Evolutionary conservation across 2,329 filamentous ascomycete species (phyloP).

Genomic region (Hirsutella thompsonii): DNA sequence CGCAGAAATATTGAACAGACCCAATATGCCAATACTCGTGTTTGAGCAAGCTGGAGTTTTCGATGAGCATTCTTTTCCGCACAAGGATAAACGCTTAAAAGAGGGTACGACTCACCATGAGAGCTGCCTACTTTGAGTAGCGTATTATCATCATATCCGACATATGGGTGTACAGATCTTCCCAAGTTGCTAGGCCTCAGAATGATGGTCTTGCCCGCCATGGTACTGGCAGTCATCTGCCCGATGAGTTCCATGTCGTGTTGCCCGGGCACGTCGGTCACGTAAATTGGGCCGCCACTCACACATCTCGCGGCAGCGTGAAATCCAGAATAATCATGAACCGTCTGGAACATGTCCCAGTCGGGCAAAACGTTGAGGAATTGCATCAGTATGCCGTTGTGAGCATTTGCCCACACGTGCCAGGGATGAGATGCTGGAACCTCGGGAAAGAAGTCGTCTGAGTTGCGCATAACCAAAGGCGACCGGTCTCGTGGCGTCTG

Average conservation of each 20-base stretch:
- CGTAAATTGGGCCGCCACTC: slow-evolving; percentile 84
- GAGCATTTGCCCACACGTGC: slow-evolving; percentile 91
- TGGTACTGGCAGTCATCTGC: slow-evolving; percentile 68
- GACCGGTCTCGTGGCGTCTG: slow-evolving; percentile 69
- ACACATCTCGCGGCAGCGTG: slow-evolving; percentile 86
- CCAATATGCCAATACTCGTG: slow-evolving; percentile 65
- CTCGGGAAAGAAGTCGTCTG: slow-evolving; percentile 83
- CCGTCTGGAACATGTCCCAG: slow-evolving; percentile 59
- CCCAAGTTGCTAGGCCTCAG: slow-evolving; percentile 67
- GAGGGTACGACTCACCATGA: slow-evolving; percentile 37
- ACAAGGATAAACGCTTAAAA: too few species aligned
- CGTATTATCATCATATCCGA: slow-evolving; percentile 57
- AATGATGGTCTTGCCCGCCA: slow-evolving; percentile 62
- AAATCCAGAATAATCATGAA: slow-evolving; percentile 59
- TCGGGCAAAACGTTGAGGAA: slow-evolving; percentile 82
- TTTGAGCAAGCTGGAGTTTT: slow-evolving; percentile 28
- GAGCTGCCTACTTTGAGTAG: slow-evolving; percentile 72
- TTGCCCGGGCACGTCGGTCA: slow-evolving; percentile 78
- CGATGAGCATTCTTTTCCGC: background rate
- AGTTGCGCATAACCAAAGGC: slow-evolving; percentile 67
- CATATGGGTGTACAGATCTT: slow-evolving; percentile 60
- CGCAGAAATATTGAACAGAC: slow-evolving; percentile 69
- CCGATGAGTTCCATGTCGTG: slow-evolving; percentile 64
- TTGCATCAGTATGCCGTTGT: slow-evolving; percentile 72
- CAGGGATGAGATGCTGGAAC: slow-evolving; percentile 73